phyloP scores from a whole-genome alignment of 805 yeast genomes.

The Teunomyces tritomae region DNA sequence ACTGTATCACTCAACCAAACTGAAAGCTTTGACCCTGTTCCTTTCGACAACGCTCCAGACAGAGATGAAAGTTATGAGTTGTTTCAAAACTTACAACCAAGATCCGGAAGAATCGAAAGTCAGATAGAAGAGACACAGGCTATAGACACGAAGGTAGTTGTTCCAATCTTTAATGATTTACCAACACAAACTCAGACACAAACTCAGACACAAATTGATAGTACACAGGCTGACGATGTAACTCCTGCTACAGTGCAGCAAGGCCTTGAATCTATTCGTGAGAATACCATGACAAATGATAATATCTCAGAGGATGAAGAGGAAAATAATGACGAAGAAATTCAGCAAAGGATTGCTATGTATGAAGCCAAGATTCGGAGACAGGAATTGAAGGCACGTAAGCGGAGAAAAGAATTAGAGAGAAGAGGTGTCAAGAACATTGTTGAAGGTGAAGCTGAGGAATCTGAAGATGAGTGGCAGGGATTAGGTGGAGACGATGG shows the following conservation, averaged over 20 bases:
- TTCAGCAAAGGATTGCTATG: conserved; percentile 29
- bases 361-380: conserved; percentile 39
- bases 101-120: conserved; percentile 7
- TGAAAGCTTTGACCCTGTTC: not conserved
- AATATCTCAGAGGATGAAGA: conserved; percentile 16
- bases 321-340: conserved; percentile 21
- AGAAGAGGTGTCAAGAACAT: conserved; percentile 56
- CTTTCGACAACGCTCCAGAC: not conserved
- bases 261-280: conserved; percentile 22
- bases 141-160: not conserved
- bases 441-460: conserved; percentile 81
- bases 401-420: conserved; percentile 51
- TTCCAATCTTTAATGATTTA: not conserved
- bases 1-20: conserved; percentile 9
- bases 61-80: conserved; percentile 12
- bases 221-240: conserved; percentile 20
- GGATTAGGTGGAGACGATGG: conserved; percentile 78
- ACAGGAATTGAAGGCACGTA: conserved; percentile 32
- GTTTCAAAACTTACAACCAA: conserved; percentile 31
- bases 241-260: conserved; percentile 12
- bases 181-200: not conserved
- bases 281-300: conserved; percentile 7
- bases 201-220: not conserved
- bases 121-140: conserved; percentile 1
- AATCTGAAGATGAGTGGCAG: conserved; percentile 86